These are phyloP conservation scores for Plasmopara halstedii DNA, from an alignment of 352 stramenopile species.

Conservation along the genomic window DNA sequence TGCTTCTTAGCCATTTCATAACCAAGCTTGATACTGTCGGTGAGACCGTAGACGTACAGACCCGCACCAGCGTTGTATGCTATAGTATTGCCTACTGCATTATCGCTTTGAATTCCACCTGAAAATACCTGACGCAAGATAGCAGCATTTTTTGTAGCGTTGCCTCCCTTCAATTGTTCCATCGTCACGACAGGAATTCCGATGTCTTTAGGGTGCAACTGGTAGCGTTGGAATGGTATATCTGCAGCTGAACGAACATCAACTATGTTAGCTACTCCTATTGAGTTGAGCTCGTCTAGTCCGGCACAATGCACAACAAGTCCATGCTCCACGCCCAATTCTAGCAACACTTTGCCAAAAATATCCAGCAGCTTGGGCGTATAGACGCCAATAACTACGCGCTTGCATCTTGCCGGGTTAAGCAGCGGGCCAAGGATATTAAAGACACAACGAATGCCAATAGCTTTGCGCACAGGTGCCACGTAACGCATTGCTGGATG, in stretches of 20 bases:
- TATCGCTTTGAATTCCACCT: constrained; percentile 84
- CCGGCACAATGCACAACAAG: constrained; percentile 97
- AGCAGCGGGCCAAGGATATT: constrained; percentile 98
- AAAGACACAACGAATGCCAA: constrained; percentile 95
- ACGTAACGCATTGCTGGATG: constrained; percentile 95
- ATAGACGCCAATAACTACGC: constrained; percentile 98
- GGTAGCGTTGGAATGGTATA: constrained; percentile 37
- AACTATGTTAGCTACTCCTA: constrained; percentile 84
- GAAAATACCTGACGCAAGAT: constrained; percentile 83
- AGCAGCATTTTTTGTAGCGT: constrained; percentile 91
- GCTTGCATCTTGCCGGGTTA: constrained; percentile 93
- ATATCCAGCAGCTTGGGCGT: constrained; percentile 87
- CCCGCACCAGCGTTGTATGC: constrained; percentile 97
- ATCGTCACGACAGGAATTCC: constrained; percentile 90
- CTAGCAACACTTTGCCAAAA: constrained; percentile 76
- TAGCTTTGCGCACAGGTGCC: constrained; percentile 92
- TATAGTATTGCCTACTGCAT: constrained; percentile 95
- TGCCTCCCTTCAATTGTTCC: constrained; percentile 92
- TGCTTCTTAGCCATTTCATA: constrained; percentile 77
- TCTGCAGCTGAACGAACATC: constrained; percentile 47
- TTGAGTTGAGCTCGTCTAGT: constrained; percentile 97
- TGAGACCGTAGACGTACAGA: constrained; percentile 96
- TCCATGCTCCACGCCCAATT: constrained; percentile 94
- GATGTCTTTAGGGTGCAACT: constrained; percentile 46
- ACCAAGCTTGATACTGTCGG: constrained; percentile 79